Conservation (phyloP, 2,329 filamentous ascomycete species). For the Aspergillus costaricaensis region DNA sequence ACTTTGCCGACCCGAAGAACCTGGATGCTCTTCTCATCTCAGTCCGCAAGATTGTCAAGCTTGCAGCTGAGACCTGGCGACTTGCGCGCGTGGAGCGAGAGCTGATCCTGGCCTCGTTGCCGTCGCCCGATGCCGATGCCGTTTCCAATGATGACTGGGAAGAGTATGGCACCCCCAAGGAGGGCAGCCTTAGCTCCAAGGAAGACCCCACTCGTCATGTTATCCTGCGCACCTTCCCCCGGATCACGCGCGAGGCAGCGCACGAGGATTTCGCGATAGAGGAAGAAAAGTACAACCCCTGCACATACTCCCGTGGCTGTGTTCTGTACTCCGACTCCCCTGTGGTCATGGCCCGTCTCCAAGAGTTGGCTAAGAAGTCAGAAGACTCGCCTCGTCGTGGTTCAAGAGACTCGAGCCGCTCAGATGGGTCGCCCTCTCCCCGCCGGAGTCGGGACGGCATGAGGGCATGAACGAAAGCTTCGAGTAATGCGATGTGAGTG, state of each 20-base stretch:
- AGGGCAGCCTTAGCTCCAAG: conserved; percentile 16
- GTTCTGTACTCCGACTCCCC: conserved; percentile 54
- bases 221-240: conserved; percentile 54
- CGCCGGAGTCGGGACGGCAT: not conserved
- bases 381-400: conserved; percentile 14
- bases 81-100: conserved; percentile 60
- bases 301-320: conserved; percentile 53
- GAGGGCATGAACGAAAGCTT: not conserved
- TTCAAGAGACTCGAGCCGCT: conserved; percentile 19
- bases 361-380: conserved; percentile 42
- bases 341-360: conserved; percentile 41
- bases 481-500: not conserved
- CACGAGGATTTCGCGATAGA: conserved; percentile 52
- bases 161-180: conserved; percentile 35
- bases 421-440: conserved; percentile 11
- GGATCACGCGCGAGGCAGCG: conserved; percentile 54
- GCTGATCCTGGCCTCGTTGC: conserved; percentile 56
- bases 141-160: conserved; percentile 40
- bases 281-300: conserved; percentile 45
- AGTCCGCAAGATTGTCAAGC: conserved; percentile 58
- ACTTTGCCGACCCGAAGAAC: conserved; percentile 54
- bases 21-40: conserved; percentile 54
- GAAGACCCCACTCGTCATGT: conserved; percentile 42
- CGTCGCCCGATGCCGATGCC: conserved; percentile 40
- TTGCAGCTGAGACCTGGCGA: conserved; percentile 61